phyloP scores from a whole-genome alignment of 345 rosid genomes.

The Hypericum androsaemum region DNA sequence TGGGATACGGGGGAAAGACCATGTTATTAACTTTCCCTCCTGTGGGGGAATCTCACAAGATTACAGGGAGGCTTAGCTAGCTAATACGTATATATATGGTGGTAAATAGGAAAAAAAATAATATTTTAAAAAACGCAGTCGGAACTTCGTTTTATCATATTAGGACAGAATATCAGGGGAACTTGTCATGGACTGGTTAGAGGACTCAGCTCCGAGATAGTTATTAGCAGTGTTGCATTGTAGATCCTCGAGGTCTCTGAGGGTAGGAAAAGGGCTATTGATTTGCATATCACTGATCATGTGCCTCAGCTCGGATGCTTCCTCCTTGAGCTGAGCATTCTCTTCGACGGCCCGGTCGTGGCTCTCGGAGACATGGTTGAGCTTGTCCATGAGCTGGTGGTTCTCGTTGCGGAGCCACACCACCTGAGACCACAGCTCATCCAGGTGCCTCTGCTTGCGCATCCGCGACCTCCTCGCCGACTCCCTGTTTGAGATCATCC shows the following conservation, averaged over 20 bases:
- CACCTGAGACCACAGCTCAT: conserved; percentile 87
- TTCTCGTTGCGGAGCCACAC: conserved; percentile 81
- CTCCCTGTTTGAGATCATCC: conserved; percentile 93
- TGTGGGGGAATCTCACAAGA: no score
- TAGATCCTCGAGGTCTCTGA: conserved; percentile 42
- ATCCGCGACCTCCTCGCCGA: conserved; percentile 88
- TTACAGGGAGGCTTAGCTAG: no score
- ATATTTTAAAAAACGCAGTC: no score
- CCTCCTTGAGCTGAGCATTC: conserved; percentile 69
- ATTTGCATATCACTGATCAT: conserved; percentile 53
- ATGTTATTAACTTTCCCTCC: no score
- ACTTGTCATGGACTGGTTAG: conserved; percentile 22
- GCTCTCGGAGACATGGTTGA: conserved; percentile 53
- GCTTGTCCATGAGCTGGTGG: conserved; percentile 61
- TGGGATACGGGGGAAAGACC: no score
- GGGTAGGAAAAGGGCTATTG: conserved; percentile 34
- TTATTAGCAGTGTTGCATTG: conserved; percentile 17
- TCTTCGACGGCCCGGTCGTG: conserved; percentile 48
- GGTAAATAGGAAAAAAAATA: no score
- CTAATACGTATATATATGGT: no score
- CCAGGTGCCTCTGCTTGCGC: conserved; percentile 95
- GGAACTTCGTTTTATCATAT: neutral
- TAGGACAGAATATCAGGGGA: conserved; percentile 28
- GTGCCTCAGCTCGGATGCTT: conserved; percentile 51
- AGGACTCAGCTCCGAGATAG: conserved; percentile 26